These are phyloP conservation scores for Gossypium stocksii DNA, from an alignment of 345 rosid genomes.

Conservation along the genomic window DNA sequence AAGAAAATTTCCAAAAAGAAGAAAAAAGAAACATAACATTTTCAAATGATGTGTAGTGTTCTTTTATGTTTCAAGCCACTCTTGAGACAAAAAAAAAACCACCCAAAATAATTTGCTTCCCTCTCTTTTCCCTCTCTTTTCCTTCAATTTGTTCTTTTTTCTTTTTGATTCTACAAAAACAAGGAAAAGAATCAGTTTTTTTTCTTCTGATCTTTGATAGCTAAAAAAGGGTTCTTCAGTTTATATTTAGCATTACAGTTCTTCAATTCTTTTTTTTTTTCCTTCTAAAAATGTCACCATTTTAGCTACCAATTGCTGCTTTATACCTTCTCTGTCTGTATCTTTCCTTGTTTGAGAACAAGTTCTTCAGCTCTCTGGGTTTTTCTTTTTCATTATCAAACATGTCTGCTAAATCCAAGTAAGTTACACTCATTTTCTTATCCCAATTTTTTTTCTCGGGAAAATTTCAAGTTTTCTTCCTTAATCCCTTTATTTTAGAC, in stretches of 20 bases:
- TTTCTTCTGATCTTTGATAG: background rate
- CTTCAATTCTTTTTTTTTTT: background rate
- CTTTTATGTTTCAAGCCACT: slow-evolving; percentile 31
- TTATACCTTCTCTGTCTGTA: slow-evolving; percentile 7
- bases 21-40: background rate
- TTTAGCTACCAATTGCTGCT: slow-evolving; percentile 23
- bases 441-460: background rate
- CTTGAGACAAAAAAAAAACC: slow-evolving; percentile 28
- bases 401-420: slow-evolving; percentile 71
- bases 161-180: background rate
- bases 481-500: background rate
- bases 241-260: slow-evolving; percentile 2
- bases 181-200: background rate
- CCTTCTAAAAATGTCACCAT: slow-evolving; percentile 32
- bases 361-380: background rate
- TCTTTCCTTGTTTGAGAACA: slow-evolving; percentile 12
- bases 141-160: background rate
- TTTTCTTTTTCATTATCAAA: slow-evolving; percentile 8
- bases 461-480: background rate
- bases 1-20: background rate
- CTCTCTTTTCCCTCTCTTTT: background rate
- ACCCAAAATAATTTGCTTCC: slow-evolving; percentile 26
- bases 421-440: slow-evolving; percentile 17
- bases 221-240: background rate
- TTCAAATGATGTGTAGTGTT: background rate